These are phyloP conservation scores for Emydomyces testavorans DNA, from an alignment of 2,329 filamentous ascomycete genomes.

Conservation along the genomic window DNA sequence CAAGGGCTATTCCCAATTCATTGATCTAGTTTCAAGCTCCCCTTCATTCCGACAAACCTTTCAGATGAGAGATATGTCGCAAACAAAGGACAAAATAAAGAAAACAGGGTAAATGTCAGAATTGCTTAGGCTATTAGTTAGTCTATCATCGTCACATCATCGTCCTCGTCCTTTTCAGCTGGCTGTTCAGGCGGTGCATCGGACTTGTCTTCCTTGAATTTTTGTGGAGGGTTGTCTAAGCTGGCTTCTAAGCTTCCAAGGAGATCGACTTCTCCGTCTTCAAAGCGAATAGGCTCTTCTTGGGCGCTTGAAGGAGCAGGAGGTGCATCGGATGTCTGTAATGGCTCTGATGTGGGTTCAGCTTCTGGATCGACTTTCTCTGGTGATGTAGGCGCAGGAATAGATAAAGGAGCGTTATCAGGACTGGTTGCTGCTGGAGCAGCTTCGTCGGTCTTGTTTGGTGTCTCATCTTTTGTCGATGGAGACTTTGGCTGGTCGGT, in stretches of 20 bases:
- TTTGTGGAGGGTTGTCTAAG: conserved; percentile 17
- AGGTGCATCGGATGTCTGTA: background rate
- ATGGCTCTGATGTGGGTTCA: background rate
- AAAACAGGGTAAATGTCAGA: too few relatives aligned
- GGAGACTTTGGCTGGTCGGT: background rate
- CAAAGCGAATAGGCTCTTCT: conserved; percentile 13
- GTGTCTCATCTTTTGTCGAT: background rate
- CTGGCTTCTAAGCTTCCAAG: conserved; percentile 40
- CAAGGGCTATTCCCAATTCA: too few relatives aligned
- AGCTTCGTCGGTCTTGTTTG: background rate
- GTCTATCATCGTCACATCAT: conserved; percentile 3
- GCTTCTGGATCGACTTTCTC: background rate
- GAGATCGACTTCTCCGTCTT: conserved; percentile 36
- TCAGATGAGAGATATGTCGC: background rate
- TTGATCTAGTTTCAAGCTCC: too few relatives aligned
- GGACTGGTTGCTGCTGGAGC: background rate
- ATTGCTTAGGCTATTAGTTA: background rate
- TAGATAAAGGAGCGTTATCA: conserved; percentile 3
- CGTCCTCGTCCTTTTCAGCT: background rate
- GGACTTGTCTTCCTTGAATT: background rate
- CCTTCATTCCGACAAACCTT: too few relatives aligned
- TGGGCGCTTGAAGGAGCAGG: background rate
- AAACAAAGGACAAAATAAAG: background rate
- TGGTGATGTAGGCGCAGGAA: background rate
- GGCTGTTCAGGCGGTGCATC: background rate